Evolutionary conservation across 2,329 filamentous ascomycete genomes (phyloP), one percentile per base, ranked within the genome.

Genomic region (Beauveria brongniartii): DNA sequence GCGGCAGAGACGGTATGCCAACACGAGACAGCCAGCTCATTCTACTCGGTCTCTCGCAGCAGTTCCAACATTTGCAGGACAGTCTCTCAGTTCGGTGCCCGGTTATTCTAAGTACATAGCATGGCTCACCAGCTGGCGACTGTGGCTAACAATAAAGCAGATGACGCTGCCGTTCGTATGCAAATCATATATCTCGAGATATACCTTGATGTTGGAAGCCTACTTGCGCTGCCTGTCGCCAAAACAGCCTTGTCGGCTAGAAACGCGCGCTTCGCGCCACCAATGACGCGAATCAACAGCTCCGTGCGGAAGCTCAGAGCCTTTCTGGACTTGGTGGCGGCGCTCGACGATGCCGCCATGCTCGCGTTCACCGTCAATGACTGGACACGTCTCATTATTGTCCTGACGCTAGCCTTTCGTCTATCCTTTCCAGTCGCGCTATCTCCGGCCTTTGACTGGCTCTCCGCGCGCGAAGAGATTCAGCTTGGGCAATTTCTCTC

Each of bases 191-290:
- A 55, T 41, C 34, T 63, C 40, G 62, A 63, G 9, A 43, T 59
- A 8, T 63, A 62, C n/a, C 62, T 63, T 20, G 59, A 63, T n/a
- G 24, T 48, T 30, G 62, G 62, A 18, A 51, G 60, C 28, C 28
- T 63, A 12, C 54, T 62, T n/a, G 47, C 59, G 16, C 62, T 63
- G 20, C 62, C 62, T n/a, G 60, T 53, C 7, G 50, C 41, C 40
- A 60, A 47, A 55, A 48, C 62, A 26, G 41, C 60, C 18, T 26
- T 55, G 59, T 46, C 34, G 3, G 55, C 62, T 28, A 47, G 54
- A 20, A 50, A 46, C 18, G 26, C 44, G 28, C 51, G 60, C 28
- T 59, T 55, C 22, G 55, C 44, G 5, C 56, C 56, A 8, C 37
- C 56, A 5, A 22, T 34, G 3, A 18, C 37, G 6, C 20, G 22